These are phyloP conservation scores for Berkeleyomyces rouxiae DNA, from an alignment of 2,329 filamentous ascomycete genomes.

Conservation along the genomic window DNA sequence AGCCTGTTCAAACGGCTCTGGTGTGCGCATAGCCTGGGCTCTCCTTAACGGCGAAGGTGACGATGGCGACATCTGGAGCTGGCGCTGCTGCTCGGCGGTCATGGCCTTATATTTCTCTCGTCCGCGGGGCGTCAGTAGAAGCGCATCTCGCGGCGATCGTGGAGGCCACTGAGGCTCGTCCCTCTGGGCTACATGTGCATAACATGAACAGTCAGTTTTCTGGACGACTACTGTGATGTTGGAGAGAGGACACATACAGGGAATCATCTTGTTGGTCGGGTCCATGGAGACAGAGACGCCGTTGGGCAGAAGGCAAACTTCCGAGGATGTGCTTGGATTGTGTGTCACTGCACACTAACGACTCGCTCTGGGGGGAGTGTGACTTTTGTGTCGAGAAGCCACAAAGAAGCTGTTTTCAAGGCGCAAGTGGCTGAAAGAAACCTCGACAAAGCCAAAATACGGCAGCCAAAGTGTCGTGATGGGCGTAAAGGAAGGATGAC, in stretches of 20 bases:
- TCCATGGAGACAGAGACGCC: conserved; percentile 12
- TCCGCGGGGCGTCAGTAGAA: conserved; percentile 57
- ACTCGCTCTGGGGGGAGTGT: background rate
- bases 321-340: background rate
- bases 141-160: conserved; percentile 46
- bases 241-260: conserved; percentile 9
- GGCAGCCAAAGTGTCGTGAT: no score
- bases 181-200: conserved; percentile 16
- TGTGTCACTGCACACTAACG: background rate
- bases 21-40: conserved; percentile 4
- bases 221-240: background rate
- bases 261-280: conserved; percentile 12
- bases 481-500: background rate
- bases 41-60: conserved; percentile 42
- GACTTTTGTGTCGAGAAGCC: background rate
- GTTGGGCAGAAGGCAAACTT: conserved; percentile 5
- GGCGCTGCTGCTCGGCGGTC: conserved; percentile 22
- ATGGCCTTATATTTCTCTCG: conserved; percentile 45
- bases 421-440: no score
- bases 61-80: conserved; percentile 48
- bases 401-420: background rate
- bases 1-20: conserved; percentile 15
- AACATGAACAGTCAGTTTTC: background rate
- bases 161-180: conserved; percentile 47
- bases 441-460: no score